Conservation (phyloP, 1,139 yeast genomes). For the Sugiyamaella sp. region DNA sequence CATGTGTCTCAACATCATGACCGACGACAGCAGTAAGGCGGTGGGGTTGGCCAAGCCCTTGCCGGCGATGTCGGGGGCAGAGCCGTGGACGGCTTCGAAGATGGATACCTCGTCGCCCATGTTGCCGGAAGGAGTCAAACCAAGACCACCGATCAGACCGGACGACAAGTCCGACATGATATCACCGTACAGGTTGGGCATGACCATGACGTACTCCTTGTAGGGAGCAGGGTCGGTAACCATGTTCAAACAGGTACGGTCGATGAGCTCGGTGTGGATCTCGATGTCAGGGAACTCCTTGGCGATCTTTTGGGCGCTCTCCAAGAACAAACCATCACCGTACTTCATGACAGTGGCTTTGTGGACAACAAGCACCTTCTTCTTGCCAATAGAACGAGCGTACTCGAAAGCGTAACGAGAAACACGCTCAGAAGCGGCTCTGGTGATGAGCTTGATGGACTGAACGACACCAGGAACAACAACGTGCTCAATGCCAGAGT, state of each 20-base stretch:
- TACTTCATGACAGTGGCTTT: constrained; percentile 98
- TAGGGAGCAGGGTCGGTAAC: constrained; percentile 88
- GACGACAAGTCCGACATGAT: constrained; percentile 97
- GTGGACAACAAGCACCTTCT: constrained; percentile 92
- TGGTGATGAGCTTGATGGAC: constrained; percentile 95
- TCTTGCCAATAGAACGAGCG: constrained; percentile 86
- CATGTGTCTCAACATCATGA: constrained; percentile 99
- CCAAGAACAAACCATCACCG: constrained; percentile 95
- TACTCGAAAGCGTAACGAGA: constrained; percentile 96
- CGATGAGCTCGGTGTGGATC: constrained; percentile 84
- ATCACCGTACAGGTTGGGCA: constrained; percentile 98
- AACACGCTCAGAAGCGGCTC: constrained; percentile 94
- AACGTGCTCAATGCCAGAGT: constrained; percentile 98
- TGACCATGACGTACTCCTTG: constrained; percentile 88
- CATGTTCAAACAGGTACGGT: constrained; percentile 90
- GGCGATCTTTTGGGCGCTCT: constrained; percentile 86
- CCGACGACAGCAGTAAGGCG: constrained; percentile 90
- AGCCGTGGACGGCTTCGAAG: constrained; percentile 99
- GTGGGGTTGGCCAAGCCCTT: constrained; percentile 99
- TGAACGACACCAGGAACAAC: constrained; percentile 98
- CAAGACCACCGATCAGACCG: constrained; percentile 97
- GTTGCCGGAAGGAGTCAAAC: constrained; percentile 98
- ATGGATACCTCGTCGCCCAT: constrained; percentile 98
- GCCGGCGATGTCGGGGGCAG: constrained; percentile 98
- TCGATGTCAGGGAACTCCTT: constrained; percentile 90